Evolutionary conservation across 2,329 filamentous ascomycete species (phyloP).

Genomic region (Botrytis cinerea): DNA sequence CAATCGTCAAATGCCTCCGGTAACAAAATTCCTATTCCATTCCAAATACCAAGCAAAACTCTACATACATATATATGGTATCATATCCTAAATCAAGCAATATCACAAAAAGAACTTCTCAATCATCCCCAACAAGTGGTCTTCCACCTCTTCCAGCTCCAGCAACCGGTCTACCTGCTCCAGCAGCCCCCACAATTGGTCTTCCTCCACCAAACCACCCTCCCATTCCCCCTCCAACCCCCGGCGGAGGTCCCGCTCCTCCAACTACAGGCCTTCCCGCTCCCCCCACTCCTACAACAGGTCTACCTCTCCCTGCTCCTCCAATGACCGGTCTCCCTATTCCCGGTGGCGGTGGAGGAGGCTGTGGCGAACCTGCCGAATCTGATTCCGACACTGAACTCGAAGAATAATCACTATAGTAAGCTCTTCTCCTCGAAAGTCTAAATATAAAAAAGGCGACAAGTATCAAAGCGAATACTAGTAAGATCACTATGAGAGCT

Average conservation of each 20-base stretch:
- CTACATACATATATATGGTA: background rate
- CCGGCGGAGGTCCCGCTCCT: background rate
- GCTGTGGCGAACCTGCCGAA: background rate
- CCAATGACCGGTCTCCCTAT: background rate
- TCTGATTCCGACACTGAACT: background rate
- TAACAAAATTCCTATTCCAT: background rate
- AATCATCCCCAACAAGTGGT: slow-evolving; percentile 1
- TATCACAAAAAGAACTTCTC: background rate
- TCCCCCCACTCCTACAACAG: background rate
- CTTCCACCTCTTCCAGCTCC: background rate
- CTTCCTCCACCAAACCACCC: slow-evolving; percentile 12
- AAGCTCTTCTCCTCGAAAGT: background rate
- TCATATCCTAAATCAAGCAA: background rate
- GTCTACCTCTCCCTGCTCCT: background rate
- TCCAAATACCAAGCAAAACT: background rate
- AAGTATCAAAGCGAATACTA: slow-evolving; percentile 3
- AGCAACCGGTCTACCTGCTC: background rate
- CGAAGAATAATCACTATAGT: slow-evolving; percentile 11
- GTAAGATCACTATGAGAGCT: slow-evolving; percentile 13
- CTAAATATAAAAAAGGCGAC: background rate
- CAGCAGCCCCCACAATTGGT: background rate
- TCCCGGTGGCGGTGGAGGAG: background rate
- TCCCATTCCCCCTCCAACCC: background rate
- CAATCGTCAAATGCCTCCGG: background rate
- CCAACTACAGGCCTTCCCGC: background rate